Evolutionary conservation across 441 rosid species (phyloP).

Genomic region (Adansonia madagascariensis): DNA sequence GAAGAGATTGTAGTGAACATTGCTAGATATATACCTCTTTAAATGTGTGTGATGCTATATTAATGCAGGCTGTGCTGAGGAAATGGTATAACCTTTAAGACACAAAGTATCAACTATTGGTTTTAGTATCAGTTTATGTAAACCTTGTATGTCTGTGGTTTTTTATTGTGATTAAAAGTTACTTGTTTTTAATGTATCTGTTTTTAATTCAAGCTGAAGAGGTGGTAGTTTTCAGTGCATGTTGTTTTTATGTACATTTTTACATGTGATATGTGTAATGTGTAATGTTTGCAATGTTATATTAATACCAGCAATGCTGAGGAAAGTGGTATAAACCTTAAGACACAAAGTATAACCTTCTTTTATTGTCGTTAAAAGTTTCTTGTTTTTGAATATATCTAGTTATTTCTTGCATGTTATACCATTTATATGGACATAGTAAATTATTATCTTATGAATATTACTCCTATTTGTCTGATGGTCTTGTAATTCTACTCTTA

Average conservation of each 20-base stretch:
- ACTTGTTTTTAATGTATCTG: not conserved
- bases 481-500: not conserved
- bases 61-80: not conserved
- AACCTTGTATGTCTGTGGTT: not conserved
- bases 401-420: not conserved
- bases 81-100: not conserved
- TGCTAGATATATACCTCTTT: not conserved
- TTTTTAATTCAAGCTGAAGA: not conserved
- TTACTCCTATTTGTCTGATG: not conserved
- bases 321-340: not conserved
- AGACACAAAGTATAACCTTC: not conserved
- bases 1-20: not conserved
- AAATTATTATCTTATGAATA: not conserved
- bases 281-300: not conserved
- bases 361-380: not conserved
- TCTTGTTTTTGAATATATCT: not conserved
- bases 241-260: not conserved
- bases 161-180: not conserved
- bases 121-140: not conserved
- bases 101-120: not conserved
- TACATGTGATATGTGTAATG: not conserved
- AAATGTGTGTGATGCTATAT: not conserved
- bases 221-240: not conserved
- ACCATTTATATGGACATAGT: not conserved
- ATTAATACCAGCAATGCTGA: not conserved